phyloP scores from a whole-genome alignment of 352 stramenopile genomes.

The Phytophthora cajani region DNA sequence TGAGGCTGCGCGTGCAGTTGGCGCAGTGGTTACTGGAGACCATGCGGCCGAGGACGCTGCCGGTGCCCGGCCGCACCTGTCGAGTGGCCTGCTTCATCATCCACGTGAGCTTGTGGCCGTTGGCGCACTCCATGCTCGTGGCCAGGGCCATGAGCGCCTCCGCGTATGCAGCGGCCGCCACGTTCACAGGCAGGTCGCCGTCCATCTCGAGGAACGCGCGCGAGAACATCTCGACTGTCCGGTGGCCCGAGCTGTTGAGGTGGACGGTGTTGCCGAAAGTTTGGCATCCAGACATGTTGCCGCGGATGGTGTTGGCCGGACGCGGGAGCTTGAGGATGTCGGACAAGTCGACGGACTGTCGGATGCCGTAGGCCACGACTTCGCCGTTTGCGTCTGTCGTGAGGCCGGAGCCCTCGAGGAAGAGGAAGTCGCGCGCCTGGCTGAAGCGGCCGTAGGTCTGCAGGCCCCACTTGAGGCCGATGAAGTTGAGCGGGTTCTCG shows the following conservation, averaged over 20 bases:
- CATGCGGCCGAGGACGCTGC: slow-evolving; percentile 25
- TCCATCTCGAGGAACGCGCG: slow-evolving; percentile 43
- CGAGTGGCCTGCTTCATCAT: slow-evolving; percentile 41
- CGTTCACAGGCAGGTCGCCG: slow-evolving; percentile 34
- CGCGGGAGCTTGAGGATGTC: slow-evolving; percentile 33
- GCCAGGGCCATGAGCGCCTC: slow-evolving; percentile 41
- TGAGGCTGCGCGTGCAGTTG: slow-evolving; percentile 43
- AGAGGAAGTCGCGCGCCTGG: slow-evolving; percentile 51
- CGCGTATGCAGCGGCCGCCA: slow-evolving; percentile 29
- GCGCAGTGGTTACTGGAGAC: slow-evolving; percentile 32
- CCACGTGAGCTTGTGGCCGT: slow-evolving; percentile 49
- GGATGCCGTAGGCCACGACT: slow-evolving; percentile 39
- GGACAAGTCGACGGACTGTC: slow-evolving; percentile 41
- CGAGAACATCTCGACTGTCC: slow-evolving; percentile 45
- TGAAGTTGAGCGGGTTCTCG: slow-evolving; percentile 46
- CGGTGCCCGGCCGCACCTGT: slow-evolving; percentile 18
- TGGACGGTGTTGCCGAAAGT: slow-evolving; percentile 37
- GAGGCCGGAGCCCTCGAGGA: slow-evolving; percentile 47
- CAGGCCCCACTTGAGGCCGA: slow-evolving; percentile 54
- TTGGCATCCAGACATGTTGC: slow-evolving; percentile 43
- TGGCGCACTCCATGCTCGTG: slow-evolving; percentile 48
- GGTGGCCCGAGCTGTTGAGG: slow-evolving; percentile 12
- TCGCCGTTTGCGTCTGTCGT: slow-evolving; percentile 35
- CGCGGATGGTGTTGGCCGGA: slow-evolving; percentile 45
- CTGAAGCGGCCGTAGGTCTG: slow-evolving; percentile 45